phyloP scores from a whole-genome alignment of 2,329 filamentous ascomycete species.

The Blastomyces emzantsi region DNA sequence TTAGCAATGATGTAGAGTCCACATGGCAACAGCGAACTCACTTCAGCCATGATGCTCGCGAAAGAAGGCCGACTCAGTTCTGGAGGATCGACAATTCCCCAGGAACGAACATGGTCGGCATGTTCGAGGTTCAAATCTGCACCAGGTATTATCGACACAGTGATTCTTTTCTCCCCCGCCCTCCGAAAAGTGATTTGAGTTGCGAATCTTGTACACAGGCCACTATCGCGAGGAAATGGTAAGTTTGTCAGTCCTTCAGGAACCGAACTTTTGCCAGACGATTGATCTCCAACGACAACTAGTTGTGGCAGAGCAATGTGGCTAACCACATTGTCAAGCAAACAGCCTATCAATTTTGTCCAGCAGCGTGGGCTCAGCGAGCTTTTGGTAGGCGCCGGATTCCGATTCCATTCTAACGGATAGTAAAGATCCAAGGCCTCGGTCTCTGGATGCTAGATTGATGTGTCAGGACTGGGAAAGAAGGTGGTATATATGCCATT shows the following conservation, averaged over 20 bases:
- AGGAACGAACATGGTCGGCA: constrained; percentile 19
- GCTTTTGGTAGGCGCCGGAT: constrained; percentile 26
- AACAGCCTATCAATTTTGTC: constrained; percentile 32
- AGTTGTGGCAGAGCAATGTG: constrained; percentile 27
- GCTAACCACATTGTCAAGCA: constrained; percentile 26
- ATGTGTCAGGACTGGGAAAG: neutral
- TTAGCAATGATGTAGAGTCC: neutral
- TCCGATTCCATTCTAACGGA: constrained; percentile 4
- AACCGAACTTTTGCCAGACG: constrained; percentile 29
- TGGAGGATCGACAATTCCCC: constrained; percentile 19
- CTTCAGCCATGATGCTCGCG: constrained; percentile 16
- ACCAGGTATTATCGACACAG: constrained; percentile 34
- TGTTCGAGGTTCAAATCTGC: constrained; percentile 12
- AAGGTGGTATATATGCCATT: neutral
- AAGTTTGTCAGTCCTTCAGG: constrained; percentile 24
- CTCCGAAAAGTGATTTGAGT: no score
- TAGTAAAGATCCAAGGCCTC: neutral
- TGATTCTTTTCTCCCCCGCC: constrained; percentile 36
- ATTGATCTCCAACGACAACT: constrained; percentile 23
- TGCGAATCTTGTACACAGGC: constrained; percentile 30
- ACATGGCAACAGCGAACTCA: constrained; percentile 11
- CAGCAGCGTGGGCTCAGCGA: constrained; percentile 24
- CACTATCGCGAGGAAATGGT: constrained; percentile 31
- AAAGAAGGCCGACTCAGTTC: constrained; percentile 19
- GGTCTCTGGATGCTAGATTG: neutral